These are phyloP conservation scores for Brassica juncea DNA, from an alignment of 345 rosid genomes.

Conservation along the genomic window DNA sequence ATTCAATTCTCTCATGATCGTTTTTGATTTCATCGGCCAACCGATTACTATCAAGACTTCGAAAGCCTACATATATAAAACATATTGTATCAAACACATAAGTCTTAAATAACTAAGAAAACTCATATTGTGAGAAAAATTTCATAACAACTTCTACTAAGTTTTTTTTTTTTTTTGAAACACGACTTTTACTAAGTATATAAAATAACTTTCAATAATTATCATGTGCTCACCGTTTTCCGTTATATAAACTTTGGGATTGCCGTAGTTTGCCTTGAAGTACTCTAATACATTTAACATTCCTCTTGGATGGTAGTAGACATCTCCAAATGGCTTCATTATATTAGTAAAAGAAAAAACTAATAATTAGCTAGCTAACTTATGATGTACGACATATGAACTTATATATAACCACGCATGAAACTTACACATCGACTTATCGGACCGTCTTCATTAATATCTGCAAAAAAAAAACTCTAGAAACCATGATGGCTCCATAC, in stretches of 20 bases:
- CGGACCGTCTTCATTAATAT: conserved; percentile 19
- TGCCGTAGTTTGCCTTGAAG: conserved; percentile 6
- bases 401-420: neutral
- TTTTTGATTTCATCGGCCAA: conserved; percentile 12
- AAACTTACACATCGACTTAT: conserved; percentile 18
- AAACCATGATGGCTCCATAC: neutral
- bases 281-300: conserved; percentile 19
- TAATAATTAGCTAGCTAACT: neutral
- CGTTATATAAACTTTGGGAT: conserved; percentile 22
- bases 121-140: too few relatives aligned
- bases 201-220: too few relatives aligned
- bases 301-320: conserved; percentile 27
- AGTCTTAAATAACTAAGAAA: too few relatives aligned
- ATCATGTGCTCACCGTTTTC: conserved; percentile 19
- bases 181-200: too few relatives aligned
- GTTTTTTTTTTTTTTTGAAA: too few relatives aligned
- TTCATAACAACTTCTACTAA: too few relatives aligned
- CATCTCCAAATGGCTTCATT: conserved; percentile 18
- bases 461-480: neutral
- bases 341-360: neutral
- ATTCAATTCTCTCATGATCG: conserved; percentile 14
- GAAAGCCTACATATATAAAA: neutral
- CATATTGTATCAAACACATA: neutral
- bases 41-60: conserved; percentile 4
- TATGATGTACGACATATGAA: neutral